Percentiles rank a stretch among this genome's conserved stretches.
These are phyloP conservation scores for Spinellus fusiger DNA, from an alignment of 192 early-diverging fungal genomes.

Conservation along the genomic window DNA sequence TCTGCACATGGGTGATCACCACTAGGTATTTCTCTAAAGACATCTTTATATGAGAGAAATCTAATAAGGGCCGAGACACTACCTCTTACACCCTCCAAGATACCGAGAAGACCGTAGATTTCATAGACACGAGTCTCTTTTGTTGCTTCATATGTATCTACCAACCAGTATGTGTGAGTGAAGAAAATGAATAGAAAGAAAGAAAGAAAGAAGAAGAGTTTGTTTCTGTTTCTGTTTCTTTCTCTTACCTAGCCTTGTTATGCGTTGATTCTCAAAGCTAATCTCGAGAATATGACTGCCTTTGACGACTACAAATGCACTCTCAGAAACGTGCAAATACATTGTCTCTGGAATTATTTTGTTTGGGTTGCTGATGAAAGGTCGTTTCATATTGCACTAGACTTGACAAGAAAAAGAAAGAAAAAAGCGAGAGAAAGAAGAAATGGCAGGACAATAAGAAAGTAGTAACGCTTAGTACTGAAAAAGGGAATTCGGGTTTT, in stretches of 20 bases:
- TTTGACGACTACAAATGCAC: constrained; percentile 5
- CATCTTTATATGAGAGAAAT: background rate
- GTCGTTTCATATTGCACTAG: background rate
- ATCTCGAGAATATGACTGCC: constrained; percentile 11
- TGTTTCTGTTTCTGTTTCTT: background rate
- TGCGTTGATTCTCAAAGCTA: constrained; percentile 11
- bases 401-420: background rate
- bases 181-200: background rate
- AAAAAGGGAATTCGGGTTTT: too few species aligned
- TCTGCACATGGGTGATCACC: constrained; percentile 30
- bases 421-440: too few species aligned
- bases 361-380: background rate
- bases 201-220: background rate
- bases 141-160: constrained; percentile 15
- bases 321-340: background rate
- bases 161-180: background rate
- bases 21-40: constrained; percentile 22
- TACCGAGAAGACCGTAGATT: constrained; percentile 24
- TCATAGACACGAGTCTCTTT: constrained; percentile 8
- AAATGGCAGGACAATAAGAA: too few species aligned
- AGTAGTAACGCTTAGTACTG: too few species aligned
- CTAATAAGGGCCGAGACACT: background rate
- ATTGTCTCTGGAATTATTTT: background rate
- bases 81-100: constrained; percentile 22
- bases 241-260: constrained; percentile 12